Evolutionary conservation across 2,329 filamentous ascomycete species (phyloP).

Genomic region (Paraconiothyrium sp.): DNA sequence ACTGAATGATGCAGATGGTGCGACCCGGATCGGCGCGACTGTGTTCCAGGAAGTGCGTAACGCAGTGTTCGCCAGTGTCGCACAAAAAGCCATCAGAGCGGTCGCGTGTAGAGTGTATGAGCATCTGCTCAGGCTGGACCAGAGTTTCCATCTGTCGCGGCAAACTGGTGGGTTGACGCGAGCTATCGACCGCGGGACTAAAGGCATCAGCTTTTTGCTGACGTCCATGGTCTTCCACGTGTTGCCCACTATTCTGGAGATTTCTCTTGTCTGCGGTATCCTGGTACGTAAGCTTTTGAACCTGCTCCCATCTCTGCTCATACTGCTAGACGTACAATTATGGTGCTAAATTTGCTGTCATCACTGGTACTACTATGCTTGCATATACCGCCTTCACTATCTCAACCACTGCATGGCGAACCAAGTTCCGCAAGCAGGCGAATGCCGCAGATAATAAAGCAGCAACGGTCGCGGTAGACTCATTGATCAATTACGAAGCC

Average conservation of each 20-base stretch:
- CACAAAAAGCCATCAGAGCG: conserved; percentile 92
- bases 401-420: conserved; percentile 94
- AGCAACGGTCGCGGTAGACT: conserved; percentile 94
- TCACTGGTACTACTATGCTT: conserved; percentile 90
- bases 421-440: conserved; percentile 92
- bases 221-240: conserved; percentile 99
- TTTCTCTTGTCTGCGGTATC: conserved; percentile 94
- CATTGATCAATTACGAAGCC: conserved; percentile 97
- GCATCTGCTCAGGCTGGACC: conserved; percentile 85
- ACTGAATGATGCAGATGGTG: conserved; percentile 68
- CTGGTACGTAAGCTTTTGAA: conserved; percentile 59
- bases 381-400: conserved; percentile 98
- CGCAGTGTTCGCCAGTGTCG: conserved; percentile 94
- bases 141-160: conserved; percentile 92
- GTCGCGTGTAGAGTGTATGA: conserved; percentile 94
- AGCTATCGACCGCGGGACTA: conserved; percentile 95
- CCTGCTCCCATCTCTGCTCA: conserved; percentile 18
- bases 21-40: conserved; percentile 86
- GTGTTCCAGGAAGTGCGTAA: conserved; percentile 94
- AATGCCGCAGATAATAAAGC: conserved; percentile 97
- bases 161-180: conserved; percentile 94
- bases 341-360: conserved; percentile 87
- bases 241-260: conserved; percentile 91
- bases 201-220: conserved; percentile 96
- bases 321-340: conserved; percentile 82